A percentile compares a stretch with the other conserved stretches of the same genome.
Conservation (phyloP, 1,284 basidiomycete genomes). For the Uromyces viciae-fabae region DNA sequence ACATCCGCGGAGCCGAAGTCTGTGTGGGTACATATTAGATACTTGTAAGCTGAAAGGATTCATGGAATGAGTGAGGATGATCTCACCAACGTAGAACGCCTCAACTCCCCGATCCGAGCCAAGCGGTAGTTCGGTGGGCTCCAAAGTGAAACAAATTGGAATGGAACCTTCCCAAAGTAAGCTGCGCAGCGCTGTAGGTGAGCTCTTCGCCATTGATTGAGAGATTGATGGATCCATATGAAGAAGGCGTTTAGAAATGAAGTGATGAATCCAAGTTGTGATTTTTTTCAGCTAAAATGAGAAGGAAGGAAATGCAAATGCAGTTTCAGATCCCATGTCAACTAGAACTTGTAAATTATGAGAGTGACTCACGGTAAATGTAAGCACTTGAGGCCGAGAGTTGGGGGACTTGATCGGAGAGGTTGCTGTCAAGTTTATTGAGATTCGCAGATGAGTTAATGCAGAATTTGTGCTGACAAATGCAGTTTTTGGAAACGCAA, state of each 20-base stretch:
- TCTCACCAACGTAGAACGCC: slow-evolving; percentile 66
- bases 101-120: slow-evolving; percentile 79
- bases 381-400: background rate
- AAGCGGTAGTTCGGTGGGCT: slow-evolving; percentile 75
- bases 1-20: slow-evolving; percentile 69
- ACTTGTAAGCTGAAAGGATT: slow-evolving; percentile 49
- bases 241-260: background rate
- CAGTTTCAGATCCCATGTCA: background rate
- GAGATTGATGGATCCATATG: slow-evolving; percentile 29
- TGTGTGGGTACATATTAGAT: background rate
- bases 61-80: slow-evolving; percentile 54
- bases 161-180: slow-evolving; percentile 80
- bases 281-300: background rate
- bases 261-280: background rate
- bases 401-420: no score
- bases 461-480: no score
- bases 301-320: background rate
- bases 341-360: background rate
- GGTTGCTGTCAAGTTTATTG: no score
- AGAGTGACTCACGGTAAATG: background rate
- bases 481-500: no score
- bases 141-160: slow-evolving; percentile 75
- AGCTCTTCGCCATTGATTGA: slow-evolving; percentile 36
- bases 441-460: no score
- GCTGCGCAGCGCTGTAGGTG: slow-evolving; percentile 57